Percentiles rank a stretch among this genome's conserved stretches.
Conservation (phyloP, 2,329 filamentous ascomycete genomes). For the Pseudogymnoascus sp. region DNA sequence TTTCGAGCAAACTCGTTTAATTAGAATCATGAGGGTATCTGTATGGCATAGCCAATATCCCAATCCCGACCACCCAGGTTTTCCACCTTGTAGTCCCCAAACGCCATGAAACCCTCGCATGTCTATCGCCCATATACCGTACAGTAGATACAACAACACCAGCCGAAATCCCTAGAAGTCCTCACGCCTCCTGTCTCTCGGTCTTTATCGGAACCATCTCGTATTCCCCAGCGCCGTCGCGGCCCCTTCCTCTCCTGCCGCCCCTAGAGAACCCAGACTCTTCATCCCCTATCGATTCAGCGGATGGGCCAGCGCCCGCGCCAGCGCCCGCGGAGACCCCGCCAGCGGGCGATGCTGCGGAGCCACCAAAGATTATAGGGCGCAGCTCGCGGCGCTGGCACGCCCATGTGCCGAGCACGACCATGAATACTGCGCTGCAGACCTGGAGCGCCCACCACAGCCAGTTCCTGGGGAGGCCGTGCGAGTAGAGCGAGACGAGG, state of each 20-base stretch:
- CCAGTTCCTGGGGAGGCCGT: conserved; percentile 64
- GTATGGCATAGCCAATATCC: conserved; percentile 3
- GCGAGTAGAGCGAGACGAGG: conserved; percentile 70
- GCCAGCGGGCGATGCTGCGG: conserved; percentile 17
- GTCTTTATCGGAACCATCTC: conserved; percentile 55
- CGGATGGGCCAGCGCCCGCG: conserved; percentile 14
- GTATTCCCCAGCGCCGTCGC: conserved; percentile 53
- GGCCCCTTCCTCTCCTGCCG: conserved; percentile 41
- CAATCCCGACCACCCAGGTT: neutral
- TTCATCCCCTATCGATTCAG: conserved; percentile 32
- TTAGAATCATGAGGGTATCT: conserved; percentile 8
- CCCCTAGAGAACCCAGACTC: conserved; percentile 46
- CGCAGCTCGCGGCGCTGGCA: conserved; percentile 84
- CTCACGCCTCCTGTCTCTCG: conserved; percentile 21
- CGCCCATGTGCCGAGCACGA: conserved; percentile 73
- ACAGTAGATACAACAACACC: conserved; percentile 2
- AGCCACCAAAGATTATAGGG: conserved; percentile 79
- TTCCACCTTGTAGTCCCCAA: neutral
- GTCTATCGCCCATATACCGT: conserved; percentile 5
- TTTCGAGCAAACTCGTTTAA: conserved; percentile 5
- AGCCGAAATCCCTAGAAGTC: neutral
- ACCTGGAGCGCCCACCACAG: conserved; percentile 79
- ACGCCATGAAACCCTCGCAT: neutral
- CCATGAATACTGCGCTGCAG: conserved; percentile 55
- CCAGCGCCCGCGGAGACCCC: conserved; percentile 20